Percentiles rank a stretch among this genome's conserved stretches.
Conservation (phyloP, 305 asterid species). For the Fraxinus ornus region DNA sequence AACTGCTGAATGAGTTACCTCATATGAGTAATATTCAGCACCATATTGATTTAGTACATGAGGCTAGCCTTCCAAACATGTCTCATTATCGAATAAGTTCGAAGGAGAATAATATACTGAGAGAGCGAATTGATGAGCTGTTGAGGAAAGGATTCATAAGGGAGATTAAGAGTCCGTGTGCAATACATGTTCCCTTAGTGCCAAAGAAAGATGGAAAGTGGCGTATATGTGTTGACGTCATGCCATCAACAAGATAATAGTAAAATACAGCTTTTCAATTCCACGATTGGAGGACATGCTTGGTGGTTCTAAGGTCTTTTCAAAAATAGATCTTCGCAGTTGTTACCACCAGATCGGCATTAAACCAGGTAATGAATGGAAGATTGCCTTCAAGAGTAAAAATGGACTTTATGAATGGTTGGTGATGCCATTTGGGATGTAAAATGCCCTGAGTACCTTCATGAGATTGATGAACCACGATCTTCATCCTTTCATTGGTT, state of each 20-base stretch:
- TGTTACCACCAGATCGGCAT: too few relatives aligned
- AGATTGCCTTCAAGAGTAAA: background rate
- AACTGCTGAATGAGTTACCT: background rate
- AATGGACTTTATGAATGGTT: background rate
- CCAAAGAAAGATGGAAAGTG: background rate
- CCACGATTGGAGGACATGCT: too few relatives aligned
- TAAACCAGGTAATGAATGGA: background rate
- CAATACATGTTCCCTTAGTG: background rate
- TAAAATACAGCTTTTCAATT: too few relatives aligned
- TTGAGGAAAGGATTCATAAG: background rate
- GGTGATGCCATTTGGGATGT: background rate
- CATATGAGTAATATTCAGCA: background rate
- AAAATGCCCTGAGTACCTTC: background rate
- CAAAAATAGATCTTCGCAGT: too few relatives aligned
- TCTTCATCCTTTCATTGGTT: background rate
- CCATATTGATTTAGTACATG: background rate
- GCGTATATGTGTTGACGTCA: too few relatives aligned
- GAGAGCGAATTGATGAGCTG: background rate
- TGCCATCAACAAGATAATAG: too few relatives aligned
- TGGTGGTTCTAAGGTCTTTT: too few relatives aligned
- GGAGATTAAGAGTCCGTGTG: background rate
- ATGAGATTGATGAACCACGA: background rate
- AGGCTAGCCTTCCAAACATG: background rate
- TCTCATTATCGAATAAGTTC: background rate
- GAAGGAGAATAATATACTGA: background rate